Conservation (phyloP, 2,329 filamentous ascomycete genomes). For the Huntiella abstrusa region DNA sequence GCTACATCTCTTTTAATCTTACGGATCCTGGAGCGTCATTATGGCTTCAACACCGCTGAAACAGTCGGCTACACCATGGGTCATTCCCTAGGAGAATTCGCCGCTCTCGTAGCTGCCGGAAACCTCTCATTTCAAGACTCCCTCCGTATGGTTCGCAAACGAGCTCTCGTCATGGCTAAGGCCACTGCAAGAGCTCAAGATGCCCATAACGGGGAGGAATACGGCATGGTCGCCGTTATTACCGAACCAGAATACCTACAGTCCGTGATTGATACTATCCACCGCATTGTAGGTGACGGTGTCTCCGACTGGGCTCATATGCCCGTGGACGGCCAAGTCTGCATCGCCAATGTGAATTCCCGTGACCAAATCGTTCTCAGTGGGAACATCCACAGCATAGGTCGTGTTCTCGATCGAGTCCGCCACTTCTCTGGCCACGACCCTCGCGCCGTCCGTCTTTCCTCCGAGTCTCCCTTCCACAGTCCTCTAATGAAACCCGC, state of each 20-base stretch:
- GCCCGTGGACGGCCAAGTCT: conserved; percentile 59
- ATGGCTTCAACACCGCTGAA: conserved; percentile 51
- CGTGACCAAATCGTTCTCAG: conserved; percentile 93
- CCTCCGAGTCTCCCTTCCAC: conserved; percentile 80
- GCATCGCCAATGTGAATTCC: conserved; percentile 85
- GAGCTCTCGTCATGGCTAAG: conserved; percentile 67
- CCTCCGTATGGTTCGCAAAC: conserved; percentile 52
- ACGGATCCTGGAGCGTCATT: conserved; percentile 69
- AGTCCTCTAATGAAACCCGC: conserved; percentile 82
- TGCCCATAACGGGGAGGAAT: conserved; percentile 50
- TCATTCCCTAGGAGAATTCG: conserved; percentile 85
- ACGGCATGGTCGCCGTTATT: conserved; percentile 86
- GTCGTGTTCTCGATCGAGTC: conserved; percentile 63
- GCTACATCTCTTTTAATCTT: conserved; percentile 81
- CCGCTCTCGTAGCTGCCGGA: conserved; percentile 69
- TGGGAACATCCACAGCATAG: conserved; percentile 68
- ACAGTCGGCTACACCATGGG: conserved; percentile 69
- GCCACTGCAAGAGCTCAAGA: conserved; percentile 50
- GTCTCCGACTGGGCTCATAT: conserved; percentile 24
- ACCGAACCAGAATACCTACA: conserved; percentile 65
- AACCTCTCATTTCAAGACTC: conserved; percentile 64
- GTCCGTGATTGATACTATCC: conserved; percentile 51
- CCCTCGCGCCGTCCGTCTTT: conserved; percentile 68
- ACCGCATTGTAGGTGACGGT: conserved; percentile 38
- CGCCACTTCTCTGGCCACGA: conserved; percentile 83